These are phyloP conservation scores for Xerocomus alliaceus DNA, from an alignment of 1,284 basidiomycete species.

Conservation along the genomic window DNA sequence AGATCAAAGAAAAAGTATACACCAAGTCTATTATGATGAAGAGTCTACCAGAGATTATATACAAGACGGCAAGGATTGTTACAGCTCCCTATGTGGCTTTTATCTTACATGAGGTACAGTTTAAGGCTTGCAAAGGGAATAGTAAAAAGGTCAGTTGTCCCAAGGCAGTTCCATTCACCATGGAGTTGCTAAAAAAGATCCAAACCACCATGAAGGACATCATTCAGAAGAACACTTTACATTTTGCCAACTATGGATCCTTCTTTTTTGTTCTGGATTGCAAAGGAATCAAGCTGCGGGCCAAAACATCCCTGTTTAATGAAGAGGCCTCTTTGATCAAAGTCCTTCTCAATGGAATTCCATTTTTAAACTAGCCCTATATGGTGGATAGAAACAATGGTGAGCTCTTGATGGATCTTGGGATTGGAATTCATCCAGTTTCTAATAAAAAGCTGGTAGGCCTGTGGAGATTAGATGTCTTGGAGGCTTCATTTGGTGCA, in stretches of 20 bases:
- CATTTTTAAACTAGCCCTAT: background rate
- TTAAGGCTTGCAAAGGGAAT: background rate
- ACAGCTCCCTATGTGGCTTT: background rate
- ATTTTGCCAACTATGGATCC: too few species aligned
- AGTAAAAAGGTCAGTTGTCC: background rate
- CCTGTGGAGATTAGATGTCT: conserved; percentile 19
- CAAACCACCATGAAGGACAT: background rate
- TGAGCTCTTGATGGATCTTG: background rate
- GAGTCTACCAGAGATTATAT: too few species aligned
- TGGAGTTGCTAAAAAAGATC: background rate
- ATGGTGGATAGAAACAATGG: background rate
- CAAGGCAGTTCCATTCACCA: background rate
- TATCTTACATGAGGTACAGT: background rate
- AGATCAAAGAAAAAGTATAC: too few species aligned
- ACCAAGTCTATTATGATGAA: too few species aligned
- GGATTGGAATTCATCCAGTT: background rate
- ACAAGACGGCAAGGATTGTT: too few species aligned
- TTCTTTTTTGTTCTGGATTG: background rate
- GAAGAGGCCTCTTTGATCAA: background rate
- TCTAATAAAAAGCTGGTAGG: background rate
- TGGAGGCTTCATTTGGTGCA: conserved; percentile 15
- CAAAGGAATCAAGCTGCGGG: background rate
- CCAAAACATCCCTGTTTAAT: background rate
- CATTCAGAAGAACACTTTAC: too few species aligned
- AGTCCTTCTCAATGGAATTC: background rate